phyloP scores from a whole-genome alignment of 495 filamentous ascomycete species.

The Thozetella sp. region DNA sequence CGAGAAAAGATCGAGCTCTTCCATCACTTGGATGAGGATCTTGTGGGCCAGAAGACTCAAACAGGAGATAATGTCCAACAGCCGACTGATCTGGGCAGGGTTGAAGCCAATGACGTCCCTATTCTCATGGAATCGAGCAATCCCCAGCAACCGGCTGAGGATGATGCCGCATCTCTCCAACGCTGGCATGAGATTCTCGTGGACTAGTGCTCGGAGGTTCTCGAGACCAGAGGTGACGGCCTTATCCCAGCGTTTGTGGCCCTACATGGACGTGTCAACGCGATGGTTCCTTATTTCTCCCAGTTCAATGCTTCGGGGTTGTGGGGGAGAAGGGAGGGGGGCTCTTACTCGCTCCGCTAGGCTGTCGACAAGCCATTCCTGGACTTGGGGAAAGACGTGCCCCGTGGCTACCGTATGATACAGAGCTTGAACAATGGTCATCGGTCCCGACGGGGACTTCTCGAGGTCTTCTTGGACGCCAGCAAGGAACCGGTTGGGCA shows the following conservation, averaged over 20 bases:
- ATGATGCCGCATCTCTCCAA: slow-evolving; percentile 83
- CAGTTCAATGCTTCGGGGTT: no score
- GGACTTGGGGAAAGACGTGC: slow-evolving; percentile 71
- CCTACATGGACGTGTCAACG: slow-evolving; percentile 46
- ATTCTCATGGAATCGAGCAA: slow-evolving; percentile 78
- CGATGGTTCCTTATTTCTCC: no score
- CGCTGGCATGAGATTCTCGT: slow-evolving; percentile 86
- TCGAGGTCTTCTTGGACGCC: slow-evolving; percentile 70
- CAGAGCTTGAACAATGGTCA: slow-evolving; percentile 69
- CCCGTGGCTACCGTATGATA: slow-evolving; percentile 89
- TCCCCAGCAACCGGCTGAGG: slow-evolving; percentile 79
- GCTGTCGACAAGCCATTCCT: slow-evolving; percentile 89
- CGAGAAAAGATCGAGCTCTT: slow-evolving; percentile 77
- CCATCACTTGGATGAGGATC: slow-evolving; percentile 69
- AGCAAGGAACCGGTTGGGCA: slow-evolving; percentile 73
- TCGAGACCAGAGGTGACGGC: slow-evolving; percentile 76
- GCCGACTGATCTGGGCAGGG: slow-evolving; percentile 43
- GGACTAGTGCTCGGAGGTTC: slow-evolving; percentile 73
- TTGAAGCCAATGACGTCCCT: slow-evolving; percentile 67
- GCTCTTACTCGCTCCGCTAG: slow-evolving; percentile 75
- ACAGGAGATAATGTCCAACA: slow-evolving; percentile 73
- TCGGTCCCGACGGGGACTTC: slow-evolving; percentile 30
- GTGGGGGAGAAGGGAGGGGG: no score
- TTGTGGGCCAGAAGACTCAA: slow-evolving; percentile 74
- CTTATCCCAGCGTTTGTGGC: slow-evolving; percentile 95